A percentile compares a stretch with the other conserved stretches of the same genome.
These are phyloP conservation scores for Murraya koenigii DNA, from an alignment of 345 rosid species.

Conservation along the genomic window DNA sequence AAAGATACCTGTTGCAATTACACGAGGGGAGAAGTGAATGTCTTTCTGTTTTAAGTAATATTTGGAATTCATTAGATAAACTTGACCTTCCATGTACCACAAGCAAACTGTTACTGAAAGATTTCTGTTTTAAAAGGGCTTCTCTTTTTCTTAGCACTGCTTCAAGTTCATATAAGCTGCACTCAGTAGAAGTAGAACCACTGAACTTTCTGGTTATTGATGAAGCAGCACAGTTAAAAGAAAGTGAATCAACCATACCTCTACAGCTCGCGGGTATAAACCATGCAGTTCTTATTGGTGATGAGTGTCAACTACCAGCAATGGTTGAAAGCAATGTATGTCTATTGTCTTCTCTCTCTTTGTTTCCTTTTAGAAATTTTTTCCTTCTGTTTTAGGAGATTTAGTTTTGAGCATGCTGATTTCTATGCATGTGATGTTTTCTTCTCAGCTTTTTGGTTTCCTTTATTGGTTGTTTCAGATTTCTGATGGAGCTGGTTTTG, in stretches of 20 bases:
- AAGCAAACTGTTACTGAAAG: neutral
- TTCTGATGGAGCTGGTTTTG: constrained; percentile 34
- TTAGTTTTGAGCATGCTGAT: neutral
- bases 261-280: constrained; percentile 39
- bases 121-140: constrained; percentile 39
- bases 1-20: neutral
- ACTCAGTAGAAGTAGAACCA: constrained; percentile 21
- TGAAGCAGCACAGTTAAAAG: constrained; percentile 66
- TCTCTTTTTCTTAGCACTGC: constrained; percentile 44
- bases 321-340: constrained; percentile 43
- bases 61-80: constrained; percentile 7
- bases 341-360: neutral
- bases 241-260: constrained; percentile 54
- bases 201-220: constrained; percentile 47
- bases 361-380: neutral
- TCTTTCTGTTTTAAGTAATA: constrained; percentile 15
- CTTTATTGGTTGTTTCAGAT: constrained; percentile 19
- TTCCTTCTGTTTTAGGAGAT: neutral
- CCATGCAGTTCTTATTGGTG: constrained; percentile 50
- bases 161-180: constrained; percentile 34
- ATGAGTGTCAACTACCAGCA: constrained; percentile 53
- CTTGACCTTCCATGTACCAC: constrained; percentile 27
- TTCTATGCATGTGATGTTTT: neutral
- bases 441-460: neutral
- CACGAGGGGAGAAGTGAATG: constrained; percentile 25